Evolutionary conservation across 768 basidiomycete species (phyloP), one percentile per base, ranked within the genome.

Genomic region (Amanita polypyramis): DNA sequence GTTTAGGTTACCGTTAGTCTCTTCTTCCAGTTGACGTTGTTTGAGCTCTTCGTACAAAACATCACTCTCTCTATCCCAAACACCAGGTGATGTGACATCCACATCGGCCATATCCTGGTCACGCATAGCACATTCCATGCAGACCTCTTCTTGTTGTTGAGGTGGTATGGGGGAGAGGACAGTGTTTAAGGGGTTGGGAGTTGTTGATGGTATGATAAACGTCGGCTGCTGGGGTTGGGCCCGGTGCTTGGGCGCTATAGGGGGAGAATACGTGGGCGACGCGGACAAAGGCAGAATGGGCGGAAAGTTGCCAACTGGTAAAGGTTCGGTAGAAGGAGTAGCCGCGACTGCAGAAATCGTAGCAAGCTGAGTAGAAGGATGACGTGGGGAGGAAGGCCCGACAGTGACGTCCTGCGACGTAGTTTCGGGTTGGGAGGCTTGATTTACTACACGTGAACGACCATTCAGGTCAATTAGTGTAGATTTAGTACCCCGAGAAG

Each of bases 41-140:
- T 82, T 68, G 19, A 94, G 67, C 34, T 98, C 94, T 33, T 88
- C 78, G 49, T 76, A 95, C 25, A 76, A 68, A 9, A 72, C 78
- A 60, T 99, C 95, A 59, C 90, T 93, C 53, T 84, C 84, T 33
- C 96, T 75, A 0, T 88, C 90, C 96, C 96, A 99, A 6, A 86
- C 76, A 1, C 92, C 90, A 8, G 82, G 79, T 23, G 81, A 79
- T 2, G 81, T 76, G 17, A 96, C 96, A 62, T 88, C 77, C 20
- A 99, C 91, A 62, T 96, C 94, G 7, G 84, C 90, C 86, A 99
- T 91, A 61, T 99, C 96, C 60, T 95, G 80, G 64, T 99, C 96
- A 27, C 96, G 82, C 94, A 98, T 98, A 50, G 96, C 85, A 60
- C 96, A 99, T 64, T 98, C 96, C 30, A 96, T 72, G 56, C 95